Percentiles rank a stretch among this genome's conserved stretches.
Conservation (phyloP, 495 filamentous ascomycete species). For the Sabuloglossum arenarium region DNA sequence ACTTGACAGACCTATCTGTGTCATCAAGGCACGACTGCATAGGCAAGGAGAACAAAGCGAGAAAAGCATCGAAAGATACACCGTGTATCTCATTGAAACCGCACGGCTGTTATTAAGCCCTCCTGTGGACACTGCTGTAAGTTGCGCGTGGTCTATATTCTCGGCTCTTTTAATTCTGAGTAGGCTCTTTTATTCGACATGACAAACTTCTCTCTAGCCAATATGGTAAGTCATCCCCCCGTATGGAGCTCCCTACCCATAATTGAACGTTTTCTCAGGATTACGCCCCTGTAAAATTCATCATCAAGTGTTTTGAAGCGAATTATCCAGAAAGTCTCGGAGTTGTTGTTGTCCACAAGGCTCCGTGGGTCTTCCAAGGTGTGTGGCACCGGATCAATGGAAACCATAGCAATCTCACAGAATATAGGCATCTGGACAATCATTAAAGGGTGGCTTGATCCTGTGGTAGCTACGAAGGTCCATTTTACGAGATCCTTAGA, state of each 20-base stretch:
- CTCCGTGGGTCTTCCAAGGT: slow-evolving; percentile 93
- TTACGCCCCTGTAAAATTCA: slow-evolving; percentile 91
- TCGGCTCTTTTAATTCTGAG: not conserved
- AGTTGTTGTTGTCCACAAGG: slow-evolving; percentile 85
- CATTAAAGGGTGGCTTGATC: slow-evolving; percentile 91
- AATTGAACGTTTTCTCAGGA: slow-evolving; percentile 31
- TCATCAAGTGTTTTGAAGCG: slow-evolving; percentile 98
- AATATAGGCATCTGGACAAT: slow-evolving; percentile 38
- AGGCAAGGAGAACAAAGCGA: slow-evolving; percentile 62
- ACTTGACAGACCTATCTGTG: slow-evolving; percentile 67
- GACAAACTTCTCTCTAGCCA: slow-evolving; percentile 76
- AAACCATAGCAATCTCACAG: slow-evolving; percentile 10
- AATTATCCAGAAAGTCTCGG: slow-evolving; percentile 93
- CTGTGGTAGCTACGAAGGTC: slow-evolving; percentile 84
- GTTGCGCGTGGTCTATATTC: slow-evolving; percentile 15
- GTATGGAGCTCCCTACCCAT: not conserved
- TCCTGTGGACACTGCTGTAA: slow-evolving; percentile 79
- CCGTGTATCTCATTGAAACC: slow-evolving; percentile 87
- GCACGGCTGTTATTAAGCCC: slow-evolving; percentile 59
- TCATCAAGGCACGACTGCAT: slow-evolving; percentile 68
- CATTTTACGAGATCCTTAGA: slow-evolving; percentile 74
- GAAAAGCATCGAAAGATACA: slow-evolving; percentile 63
- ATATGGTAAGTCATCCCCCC: slow-evolving; percentile 46
- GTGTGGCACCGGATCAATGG: slow-evolving; percentile 7
- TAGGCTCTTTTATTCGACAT: slow-evolving; percentile 86